Percentiles rank a stretch among this genome's conserved stretches.
phyloP scores from a whole-genome alignment of 495 filamentous ascomycete species.

The Neurospora cerealis region DNA sequence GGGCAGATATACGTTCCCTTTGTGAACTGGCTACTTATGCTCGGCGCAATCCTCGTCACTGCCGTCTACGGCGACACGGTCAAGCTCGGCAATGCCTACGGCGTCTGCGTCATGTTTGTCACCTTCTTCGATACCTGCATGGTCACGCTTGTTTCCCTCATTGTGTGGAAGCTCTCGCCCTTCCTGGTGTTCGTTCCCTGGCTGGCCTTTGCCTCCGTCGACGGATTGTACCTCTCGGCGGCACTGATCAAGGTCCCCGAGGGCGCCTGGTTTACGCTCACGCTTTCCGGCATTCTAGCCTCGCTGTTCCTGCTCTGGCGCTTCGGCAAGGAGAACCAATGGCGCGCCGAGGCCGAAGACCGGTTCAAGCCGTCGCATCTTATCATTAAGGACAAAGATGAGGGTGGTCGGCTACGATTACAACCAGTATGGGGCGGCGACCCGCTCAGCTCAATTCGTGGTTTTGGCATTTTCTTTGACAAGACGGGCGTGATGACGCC shows the following conservation, averaged over 20 bases:
- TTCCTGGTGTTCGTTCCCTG: conserved; percentile 50
- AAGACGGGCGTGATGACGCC: conserved; percentile 47
- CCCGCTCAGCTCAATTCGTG: conserved; percentile 34
- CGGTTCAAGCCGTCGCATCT: conserved; percentile 42
- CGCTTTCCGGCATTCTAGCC: conserved; percentile 48
- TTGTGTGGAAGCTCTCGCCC: conserved; percentile 55
- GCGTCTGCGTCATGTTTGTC: conserved; percentile 63
- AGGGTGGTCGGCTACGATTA: conserved; percentile 20
- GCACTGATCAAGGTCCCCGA: conserved; percentile 59
- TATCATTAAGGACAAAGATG: conserved; percentile 12
- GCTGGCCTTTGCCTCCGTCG: conserved; percentile 49
- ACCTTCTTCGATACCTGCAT: conserved; percentile 66
- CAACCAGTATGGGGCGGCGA: conserved; percentile 35
- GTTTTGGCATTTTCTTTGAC: conserved; percentile 58
- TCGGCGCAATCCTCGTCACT: conserved; percentile 64
- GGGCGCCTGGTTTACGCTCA: conserved; percentile 66
- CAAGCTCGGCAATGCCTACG: conserved; percentile 37
- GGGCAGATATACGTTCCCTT: conserved; percentile 64
- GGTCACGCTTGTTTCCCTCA: conserved; percentile 54
- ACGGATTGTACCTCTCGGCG: conserved; percentile 56
- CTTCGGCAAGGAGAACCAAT: conserved; percentile 65
- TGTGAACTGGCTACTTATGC: conserved; percentile 64
- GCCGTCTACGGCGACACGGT: conserved; percentile 61
- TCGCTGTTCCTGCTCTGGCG: conserved; percentile 60
- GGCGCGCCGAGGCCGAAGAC: conserved; percentile 54